These are phyloP conservation scores for Rhizopus microsporus DNA, from an alignment of 371 early-diverging fungal genomes.

Conservation along the genomic window DNA sequence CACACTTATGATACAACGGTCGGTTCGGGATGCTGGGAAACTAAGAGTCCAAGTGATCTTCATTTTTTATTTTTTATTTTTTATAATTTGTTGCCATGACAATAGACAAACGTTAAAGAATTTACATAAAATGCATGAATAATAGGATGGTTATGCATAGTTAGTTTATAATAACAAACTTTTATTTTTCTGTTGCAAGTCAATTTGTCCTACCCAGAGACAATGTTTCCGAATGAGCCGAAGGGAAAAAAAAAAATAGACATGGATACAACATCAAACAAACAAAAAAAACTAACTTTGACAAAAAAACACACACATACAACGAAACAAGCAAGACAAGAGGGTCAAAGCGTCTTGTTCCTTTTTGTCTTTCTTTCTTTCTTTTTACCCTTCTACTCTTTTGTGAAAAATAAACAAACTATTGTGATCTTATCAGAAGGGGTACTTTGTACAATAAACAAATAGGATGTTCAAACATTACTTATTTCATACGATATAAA, in stretches of 20 bases:
- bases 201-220: conserved; percentile 2
- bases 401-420: conserved; percentile 3
- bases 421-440: conserved; percentile 26
- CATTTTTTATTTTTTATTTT: too few relatives aligned
- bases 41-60: not conserved
- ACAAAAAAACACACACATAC: not conserved
- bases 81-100: too few relatives aligned
- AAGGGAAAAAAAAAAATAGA: not conserved
- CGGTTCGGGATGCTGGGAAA: not conserved
- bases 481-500: conserved; percentile 8
- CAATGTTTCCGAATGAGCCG: conserved; percentile 4
- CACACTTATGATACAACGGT: not conserved
- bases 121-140: too few relatives aligned
- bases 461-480: conserved; percentile 17
- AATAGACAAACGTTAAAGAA: too few relatives aligned
- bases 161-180: not conserved
- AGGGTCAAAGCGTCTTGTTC: not conserved
- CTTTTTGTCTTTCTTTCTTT: not conserved
- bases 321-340: not conserved
- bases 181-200: not conserved
- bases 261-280: not conserved
- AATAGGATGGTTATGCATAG: not conserved
- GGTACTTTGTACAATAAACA: conserved; percentile 20
- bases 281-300: not conserved
- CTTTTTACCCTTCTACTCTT: not conserved